Conservation (phyloP, 2,329 filamentous ascomycete species). For the Pseudomassariella vexata region DNA sequence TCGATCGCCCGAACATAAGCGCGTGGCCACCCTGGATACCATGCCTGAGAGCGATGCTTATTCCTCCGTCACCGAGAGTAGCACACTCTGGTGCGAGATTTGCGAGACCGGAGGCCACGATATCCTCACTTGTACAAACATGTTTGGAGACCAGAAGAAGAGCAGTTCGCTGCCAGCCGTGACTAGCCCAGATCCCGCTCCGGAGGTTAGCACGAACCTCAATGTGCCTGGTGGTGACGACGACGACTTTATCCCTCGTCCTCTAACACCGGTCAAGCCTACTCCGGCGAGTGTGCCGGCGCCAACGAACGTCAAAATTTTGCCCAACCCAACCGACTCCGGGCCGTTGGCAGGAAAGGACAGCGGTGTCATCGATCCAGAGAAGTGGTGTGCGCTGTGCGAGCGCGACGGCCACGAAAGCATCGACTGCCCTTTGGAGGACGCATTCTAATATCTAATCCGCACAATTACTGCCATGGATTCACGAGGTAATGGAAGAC, state of each 20-base stretch:
- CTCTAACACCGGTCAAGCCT: constrained; percentile 46
- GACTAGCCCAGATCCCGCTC: constrained; percentile 29
- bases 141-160: constrained; percentile 53
- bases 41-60: constrained; percentile 67
- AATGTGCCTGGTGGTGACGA: constrained; percentile 30
- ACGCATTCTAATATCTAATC: constrained; percentile 56
- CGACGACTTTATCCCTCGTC: constrained; percentile 46
- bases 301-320: constrained; percentile 36
- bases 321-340: constrained; percentile 58
- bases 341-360: constrained; percentile 73
- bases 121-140: constrained; percentile 88
- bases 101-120: constrained; percentile 90
- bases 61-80: constrained; percentile 66
- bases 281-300: constrained; percentile 34
- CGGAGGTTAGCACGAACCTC: constrained; percentile 33
- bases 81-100: constrained; percentile 85
- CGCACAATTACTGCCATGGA: constrained; percentile 5
- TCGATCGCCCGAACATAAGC: constrained; percentile 42
- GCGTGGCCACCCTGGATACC: constrained; percentile 54
- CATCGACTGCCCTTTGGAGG: constrained; percentile 89
- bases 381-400: constrained; percentile 96
- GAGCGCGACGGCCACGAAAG: constrained; percentile 96
- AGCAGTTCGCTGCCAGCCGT: constrained; percentile 4
- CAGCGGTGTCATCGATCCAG: constrained; percentile 70
- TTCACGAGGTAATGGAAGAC: constrained; percentile 1